Evolutionary conservation across 2,329 filamentous ascomycete species (phyloP), one percentile per base, ranked within the genome.

Genomic region (Scedosporium boydii): DNA sequence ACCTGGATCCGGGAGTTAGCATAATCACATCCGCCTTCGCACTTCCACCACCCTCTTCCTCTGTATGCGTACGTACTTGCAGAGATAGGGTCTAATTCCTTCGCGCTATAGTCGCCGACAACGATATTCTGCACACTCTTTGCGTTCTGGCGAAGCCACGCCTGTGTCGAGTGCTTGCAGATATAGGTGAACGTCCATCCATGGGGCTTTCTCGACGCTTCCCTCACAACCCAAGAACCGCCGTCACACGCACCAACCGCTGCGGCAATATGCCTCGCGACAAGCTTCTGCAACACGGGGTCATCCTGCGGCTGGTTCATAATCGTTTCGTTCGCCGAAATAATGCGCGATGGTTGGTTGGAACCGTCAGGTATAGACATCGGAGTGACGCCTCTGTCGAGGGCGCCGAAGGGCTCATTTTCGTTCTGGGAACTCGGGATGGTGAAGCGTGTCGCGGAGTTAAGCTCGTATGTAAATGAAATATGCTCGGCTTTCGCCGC

Each of bases 131-230:
- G 66, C 16, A 74, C 67, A 21, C 67, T 73, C 68, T 80, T 81
- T 5, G 73, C 71, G 64, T 76, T 73, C 65, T 80, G 77, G 21
- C 77, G 76, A 44, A 69, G 74, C 83, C 83, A 86, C 42, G 76
- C 74, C 64, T 78, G 75, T 51, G 76, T 71, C 2, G 83, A 85
- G 64, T 80, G 75, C 63, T 77, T 80, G 74, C 83, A 86, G 18
- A 77, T 70, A 65, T 82, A 85, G 3, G 75, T 77, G 61, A 85
- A 79, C 1, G 73, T 75, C 82, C 82, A 85, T 4, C 82, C 81
- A 55, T 81, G 77, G 0, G 76, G 65, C 6, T 69, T 73, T 14
- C 77, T 73, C 26, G 77, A 76, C 21, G 81, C 74, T 18, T 79
- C 73, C 21, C 78, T 74, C 29, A 80, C 70, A 2, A 67, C 68